Evolutionary conservation across 305 asterid genomes (phyloP).

Genomic region (Stenogyne calaminthoides): DNA sequence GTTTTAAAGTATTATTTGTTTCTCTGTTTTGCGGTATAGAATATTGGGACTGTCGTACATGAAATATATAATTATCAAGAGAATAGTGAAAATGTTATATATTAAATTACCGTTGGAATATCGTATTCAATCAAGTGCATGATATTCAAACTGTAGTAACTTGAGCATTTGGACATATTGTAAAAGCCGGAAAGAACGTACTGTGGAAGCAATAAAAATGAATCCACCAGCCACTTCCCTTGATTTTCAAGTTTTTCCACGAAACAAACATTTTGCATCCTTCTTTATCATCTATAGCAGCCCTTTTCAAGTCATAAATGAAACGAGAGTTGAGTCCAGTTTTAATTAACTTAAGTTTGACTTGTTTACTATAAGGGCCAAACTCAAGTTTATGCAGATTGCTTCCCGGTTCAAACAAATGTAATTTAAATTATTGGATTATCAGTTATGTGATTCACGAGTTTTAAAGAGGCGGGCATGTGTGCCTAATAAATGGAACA

Average conservation of each 20-base stretch:
- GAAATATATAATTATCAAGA: no score
- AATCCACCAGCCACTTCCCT: constrained; percentile 39
- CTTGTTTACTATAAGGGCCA: no score
- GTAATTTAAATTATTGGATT: no score
- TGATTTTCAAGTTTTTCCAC: constrained; percentile 27
- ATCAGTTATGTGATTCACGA: no score
- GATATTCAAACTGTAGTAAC: not conserved
- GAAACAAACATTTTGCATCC: not conserved
- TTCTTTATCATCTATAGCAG: not conserved
- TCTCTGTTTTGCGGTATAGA: not conserved
- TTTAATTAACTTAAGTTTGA: no score
- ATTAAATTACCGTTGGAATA: not conserved
- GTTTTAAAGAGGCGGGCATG: no score
- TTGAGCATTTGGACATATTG: constrained; percentile 15
- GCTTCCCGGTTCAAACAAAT: no score
- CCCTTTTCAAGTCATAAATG: not conserved
- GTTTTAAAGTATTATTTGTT: not conserved
- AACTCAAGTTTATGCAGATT: no score
- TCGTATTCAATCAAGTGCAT: constrained; percentile 9
- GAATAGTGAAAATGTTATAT: not conserved
- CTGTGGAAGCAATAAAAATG: constrained; percentile 25
- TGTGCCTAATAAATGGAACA: no score
- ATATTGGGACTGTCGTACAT: not conserved
- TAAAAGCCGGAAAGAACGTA: constrained; percentile 15
- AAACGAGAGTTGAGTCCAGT: not conserved